Evolutionary conservation across 2,329 filamentous ascomycete genomes (phyloP).

Genomic region (Tolypocladium endophyticum): DNA sequence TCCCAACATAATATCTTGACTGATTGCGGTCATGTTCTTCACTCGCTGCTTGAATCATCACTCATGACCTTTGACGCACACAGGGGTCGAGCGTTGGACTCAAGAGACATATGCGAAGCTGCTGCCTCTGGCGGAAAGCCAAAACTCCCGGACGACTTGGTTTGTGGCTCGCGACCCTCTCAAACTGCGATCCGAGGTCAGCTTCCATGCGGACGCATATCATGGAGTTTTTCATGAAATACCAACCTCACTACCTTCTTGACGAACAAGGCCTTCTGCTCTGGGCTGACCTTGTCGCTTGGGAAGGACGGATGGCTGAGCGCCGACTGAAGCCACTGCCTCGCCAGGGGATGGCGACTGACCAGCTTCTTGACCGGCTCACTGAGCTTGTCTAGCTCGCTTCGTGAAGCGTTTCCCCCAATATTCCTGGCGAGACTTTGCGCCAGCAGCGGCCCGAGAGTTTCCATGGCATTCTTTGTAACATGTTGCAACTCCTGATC

Average conservation of each 20-base stretch:
- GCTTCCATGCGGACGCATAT: not conserved
- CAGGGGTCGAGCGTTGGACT: not conserved
- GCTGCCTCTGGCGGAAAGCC: constrained; percentile 54
- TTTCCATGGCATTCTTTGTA: constrained; percentile 39
- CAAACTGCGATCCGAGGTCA: constrained; percentile 31
- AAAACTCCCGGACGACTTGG: constrained; percentile 60
- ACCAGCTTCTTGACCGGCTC: constrained; percentile 63
- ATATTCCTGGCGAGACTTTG: constrained; percentile 54
- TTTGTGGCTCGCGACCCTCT: constrained; percentile 56
- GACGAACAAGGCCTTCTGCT: constrained; percentile 54
- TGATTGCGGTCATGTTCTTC: not conserved
- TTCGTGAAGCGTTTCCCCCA: constrained; percentile 57
- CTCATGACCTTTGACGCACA: not conserved
- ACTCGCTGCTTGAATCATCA: not conserved
- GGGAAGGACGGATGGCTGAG: constrained; percentile 46
- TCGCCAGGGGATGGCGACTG: constrained; percentile 41
- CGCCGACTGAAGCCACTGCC: constrained; percentile 52
- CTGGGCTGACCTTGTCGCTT: constrained; percentile 43
- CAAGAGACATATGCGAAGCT: constrained; percentile 52
- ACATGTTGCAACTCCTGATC: constrained; percentile 30
- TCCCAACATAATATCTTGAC: not conserved
- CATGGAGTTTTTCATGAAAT: too few species aligned
- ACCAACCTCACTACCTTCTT: constrained; percentile 52
- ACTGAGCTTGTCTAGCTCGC: constrained; percentile 60
- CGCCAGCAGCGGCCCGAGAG: constrained; percentile 51